phyloP scores from a whole-genome alignment of 345 rosid genomes.

The Murraya koenigii region DNA sequence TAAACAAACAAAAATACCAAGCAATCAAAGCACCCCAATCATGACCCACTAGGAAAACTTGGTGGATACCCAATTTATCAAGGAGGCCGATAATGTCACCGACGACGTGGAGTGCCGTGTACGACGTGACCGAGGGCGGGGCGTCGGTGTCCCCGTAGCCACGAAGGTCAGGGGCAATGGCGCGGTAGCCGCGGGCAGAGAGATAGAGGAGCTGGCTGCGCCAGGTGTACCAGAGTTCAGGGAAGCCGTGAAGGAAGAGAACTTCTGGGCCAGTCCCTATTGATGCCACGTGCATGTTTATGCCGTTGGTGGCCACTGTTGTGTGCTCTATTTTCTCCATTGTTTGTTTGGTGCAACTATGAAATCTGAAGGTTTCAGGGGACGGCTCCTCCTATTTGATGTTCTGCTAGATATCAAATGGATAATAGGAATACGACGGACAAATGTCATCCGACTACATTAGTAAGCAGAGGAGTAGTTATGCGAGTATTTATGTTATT shows the following conservation, averaged over 20 bases:
- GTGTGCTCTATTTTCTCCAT: slow-evolving; percentile 13
- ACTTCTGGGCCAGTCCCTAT: slow-evolving; percentile 27
- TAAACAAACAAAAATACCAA: slow-evolving; percentile 5
- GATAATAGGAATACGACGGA: no score
- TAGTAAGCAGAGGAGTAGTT: no score
- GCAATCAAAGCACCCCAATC: slow-evolving; percentile 17
- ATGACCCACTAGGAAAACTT: slow-evolving; percentile 15
- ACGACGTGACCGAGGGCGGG: slow-evolving; percentile 22
- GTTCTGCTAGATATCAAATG: no score
- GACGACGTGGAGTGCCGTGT: slow-evolving; percentile 28
- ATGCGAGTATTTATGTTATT: no score
- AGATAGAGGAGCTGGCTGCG: slow-evolving; percentile 39
- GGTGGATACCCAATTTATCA: slow-evolving; percentile 14
- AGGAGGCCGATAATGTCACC: slow-evolving; percentile 32
- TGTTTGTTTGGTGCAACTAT: no score
- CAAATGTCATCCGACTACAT: no score
- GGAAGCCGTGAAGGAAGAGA: slow-evolving; percentile 42
- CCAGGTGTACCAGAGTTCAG: slow-evolving; percentile 39
- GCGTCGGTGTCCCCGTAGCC: slow-evolving; percentile 39
- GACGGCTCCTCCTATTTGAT: no score
- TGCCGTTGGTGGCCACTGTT: neutral
- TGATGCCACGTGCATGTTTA: slow-evolving; percentile 9
- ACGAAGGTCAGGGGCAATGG: slow-evolving; percentile 38
- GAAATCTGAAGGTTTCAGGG: no score
- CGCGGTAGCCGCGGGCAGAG: slow-evolving; percentile 29